Percentiles rank a stretch among this genome's conserved stretches.
Conservation (phyloP, 371 early-diverging fungal genomes). For the Syncephalastrum monosporum region DNA sequence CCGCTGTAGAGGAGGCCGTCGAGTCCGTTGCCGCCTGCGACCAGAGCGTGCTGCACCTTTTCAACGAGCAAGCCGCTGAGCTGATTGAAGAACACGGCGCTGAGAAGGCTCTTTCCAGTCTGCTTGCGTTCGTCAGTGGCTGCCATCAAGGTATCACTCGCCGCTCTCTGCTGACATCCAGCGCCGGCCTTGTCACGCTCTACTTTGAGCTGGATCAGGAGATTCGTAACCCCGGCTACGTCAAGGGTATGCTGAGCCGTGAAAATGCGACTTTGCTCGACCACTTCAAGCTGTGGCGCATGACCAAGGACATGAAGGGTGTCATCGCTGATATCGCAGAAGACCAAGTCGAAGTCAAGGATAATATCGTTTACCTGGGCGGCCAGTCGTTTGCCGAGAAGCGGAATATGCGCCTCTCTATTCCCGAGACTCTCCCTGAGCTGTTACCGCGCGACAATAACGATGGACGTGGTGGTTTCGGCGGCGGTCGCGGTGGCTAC, state of each 20-base stretch:
- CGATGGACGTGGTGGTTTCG: constrained; percentile 23
- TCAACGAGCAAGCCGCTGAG: constrained; percentile 68
- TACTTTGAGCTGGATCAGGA: constrained; percentile 57
- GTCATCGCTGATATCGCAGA: constrained; percentile 81
- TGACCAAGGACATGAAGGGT: constrained; percentile 77
- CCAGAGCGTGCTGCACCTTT: constrained; percentile 73
- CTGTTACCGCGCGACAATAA: constrained; percentile 54
- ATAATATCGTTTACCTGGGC: constrained; percentile 37
- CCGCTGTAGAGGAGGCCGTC: constrained; percentile 24
- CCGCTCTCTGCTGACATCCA: constrained; percentile 81
- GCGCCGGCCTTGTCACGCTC: constrained; percentile 79
- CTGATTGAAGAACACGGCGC: constrained; percentile 68
- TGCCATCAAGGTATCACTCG: constrained; percentile 78
- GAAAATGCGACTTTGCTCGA: no score
- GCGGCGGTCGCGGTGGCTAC: constrained; percentile 21
- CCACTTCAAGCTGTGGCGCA: constrained; percentile 63
- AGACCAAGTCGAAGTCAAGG: constrained; percentile 61
- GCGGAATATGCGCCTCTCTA: constrained; percentile 57
- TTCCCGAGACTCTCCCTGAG: constrained; percentile 76
- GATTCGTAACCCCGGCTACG: constrained; percentile 79
- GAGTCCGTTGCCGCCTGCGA: constrained; percentile 23
- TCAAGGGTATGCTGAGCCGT: constrained; percentile 73
- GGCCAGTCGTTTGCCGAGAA: constrained; percentile 63
- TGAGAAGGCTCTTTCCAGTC: constrained; percentile 74
- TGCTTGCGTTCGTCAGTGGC: constrained; percentile 83